Percentiles rank a stretch among this genome's conserved stretches.
Conservation (phyloP, 768 basidiomycete genomes). For the Rhodotorula sphaerocarpa region DNA sequence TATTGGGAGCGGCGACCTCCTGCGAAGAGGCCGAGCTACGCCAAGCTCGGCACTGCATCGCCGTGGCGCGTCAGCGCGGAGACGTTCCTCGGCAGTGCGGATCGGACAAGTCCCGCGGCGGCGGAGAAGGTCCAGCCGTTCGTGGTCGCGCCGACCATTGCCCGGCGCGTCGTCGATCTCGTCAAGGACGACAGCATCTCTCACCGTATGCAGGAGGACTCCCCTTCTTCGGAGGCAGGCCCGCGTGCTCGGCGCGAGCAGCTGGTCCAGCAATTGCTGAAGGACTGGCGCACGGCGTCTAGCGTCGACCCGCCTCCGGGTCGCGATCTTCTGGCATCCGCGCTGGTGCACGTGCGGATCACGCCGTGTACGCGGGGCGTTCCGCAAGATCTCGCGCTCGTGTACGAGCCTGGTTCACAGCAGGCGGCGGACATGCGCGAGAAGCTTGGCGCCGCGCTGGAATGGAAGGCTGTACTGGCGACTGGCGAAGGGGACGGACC, state of each 20-base stretch:
- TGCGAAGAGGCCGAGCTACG: slow-evolving; percentile 71
- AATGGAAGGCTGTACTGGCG: slow-evolving; percentile 36
- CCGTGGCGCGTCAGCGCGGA: slow-evolving; percentile 7
- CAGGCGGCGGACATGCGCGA: slow-evolving; percentile 52
- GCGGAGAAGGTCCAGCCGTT: not conserved
- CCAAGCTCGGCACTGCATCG: slow-evolving; percentile 52
- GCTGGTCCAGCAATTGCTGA: not conserved
- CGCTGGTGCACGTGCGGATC: slow-evolving; percentile 61
- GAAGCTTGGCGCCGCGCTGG: slow-evolving; percentile 48
- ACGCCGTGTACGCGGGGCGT: slow-evolving; percentile 59
- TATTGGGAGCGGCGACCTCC: slow-evolving; percentile 75
- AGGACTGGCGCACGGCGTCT: not conserved
- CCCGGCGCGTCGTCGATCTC: not conserved
- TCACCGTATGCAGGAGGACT: not conserved
- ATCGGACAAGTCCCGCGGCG: no score
- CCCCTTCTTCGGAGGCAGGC: not conserved
- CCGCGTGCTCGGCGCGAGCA: not conserved
- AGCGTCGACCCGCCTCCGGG: no score
- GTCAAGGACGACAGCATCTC: not conserved
- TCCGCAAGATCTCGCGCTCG: slow-evolving; percentile 64
- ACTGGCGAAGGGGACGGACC: slow-evolving; percentile 30
- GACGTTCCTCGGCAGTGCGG: slow-evolving; percentile 44
- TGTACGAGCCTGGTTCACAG: slow-evolving; percentile 58
- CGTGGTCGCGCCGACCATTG: not conserved
- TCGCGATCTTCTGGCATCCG: slow-evolving; percentile 45